Conservation (phyloP, 1,139 yeast genomes). For the Wickerhamiella pararugosa region DNA sequence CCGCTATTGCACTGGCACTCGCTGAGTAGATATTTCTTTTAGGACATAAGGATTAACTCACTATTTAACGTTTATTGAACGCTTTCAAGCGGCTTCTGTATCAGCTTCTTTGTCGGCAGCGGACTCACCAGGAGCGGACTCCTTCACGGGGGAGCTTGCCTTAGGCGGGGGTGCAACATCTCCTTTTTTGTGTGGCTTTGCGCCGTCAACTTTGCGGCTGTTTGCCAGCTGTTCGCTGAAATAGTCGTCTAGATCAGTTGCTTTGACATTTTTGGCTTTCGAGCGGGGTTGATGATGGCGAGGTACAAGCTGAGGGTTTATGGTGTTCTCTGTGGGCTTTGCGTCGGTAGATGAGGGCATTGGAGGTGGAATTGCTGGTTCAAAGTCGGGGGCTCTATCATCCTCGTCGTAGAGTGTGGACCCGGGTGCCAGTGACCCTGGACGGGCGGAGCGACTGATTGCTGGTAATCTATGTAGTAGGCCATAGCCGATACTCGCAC, state of each 20-base stretch:
- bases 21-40: not conserved
- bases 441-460: constrained; percentile 19
- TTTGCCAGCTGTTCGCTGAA: constrained; percentile 25
- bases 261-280: constrained; percentile 1
- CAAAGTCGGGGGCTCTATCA: constrained; percentile 1
- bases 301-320: not conserved
- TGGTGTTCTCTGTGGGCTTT: not conserved
- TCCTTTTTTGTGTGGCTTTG: not conserved
- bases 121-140: not conserved
- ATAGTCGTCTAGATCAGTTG: constrained; percentile 21
- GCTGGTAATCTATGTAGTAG: constrained; percentile 64
- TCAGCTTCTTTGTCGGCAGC: not conserved
- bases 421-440: constrained; percentile 19
- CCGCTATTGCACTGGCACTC: constrained; percentile 55
- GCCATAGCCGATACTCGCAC: constrained; percentile 94
- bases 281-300: constrained; percentile 5
- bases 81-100: not conserved
- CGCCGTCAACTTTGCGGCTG: constrained; percentile 22
- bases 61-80: not conserved
- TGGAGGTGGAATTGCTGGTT: not conserved
- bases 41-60: not conserved
- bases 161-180: constrained; percentile 1
- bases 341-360: not conserved
- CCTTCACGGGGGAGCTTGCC: too few species aligned
- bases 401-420: constrained; percentile 23